Conservation (phyloP, 192 early-diverging fungal species). For the Dissophora globulifera region DNA sequence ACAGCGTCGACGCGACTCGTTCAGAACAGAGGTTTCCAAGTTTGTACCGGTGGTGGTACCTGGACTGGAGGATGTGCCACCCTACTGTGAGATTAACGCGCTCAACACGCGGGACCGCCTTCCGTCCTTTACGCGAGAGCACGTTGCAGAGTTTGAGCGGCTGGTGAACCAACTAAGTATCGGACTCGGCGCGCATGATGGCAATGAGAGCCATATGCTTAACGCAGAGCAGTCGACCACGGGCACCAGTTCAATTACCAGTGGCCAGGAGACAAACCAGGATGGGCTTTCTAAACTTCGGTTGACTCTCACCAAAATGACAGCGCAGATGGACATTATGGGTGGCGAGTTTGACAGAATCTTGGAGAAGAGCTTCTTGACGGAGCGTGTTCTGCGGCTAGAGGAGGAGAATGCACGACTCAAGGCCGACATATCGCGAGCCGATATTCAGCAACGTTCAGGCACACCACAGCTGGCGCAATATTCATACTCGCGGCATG, state of each 20-base stretch:
- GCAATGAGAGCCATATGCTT: conserved; percentile 9
- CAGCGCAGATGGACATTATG: conserved; percentile 57
- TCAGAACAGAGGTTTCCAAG: conserved; percentile 53
- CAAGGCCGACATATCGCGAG: conserved; percentile 36
- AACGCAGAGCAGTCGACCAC: conserved; percentile 16
- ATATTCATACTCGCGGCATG: conserved; percentile 15
- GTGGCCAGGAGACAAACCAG: conserved; percentile 30
- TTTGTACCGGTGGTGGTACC: conserved; percentile 51
- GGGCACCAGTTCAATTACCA: conserved; percentile 21
- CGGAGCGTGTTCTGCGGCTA: conserved; percentile 31
- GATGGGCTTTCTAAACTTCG: conserved; percentile 45
- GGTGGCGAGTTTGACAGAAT: conserved; percentile 54
- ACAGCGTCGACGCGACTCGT: conserved; percentile 52
- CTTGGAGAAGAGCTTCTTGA: conserved; percentile 55
- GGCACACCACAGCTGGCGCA: conserved; percentile 41
- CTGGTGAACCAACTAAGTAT: conserved; percentile 35
- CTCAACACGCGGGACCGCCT: conserved; percentile 40
- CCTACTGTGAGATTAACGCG: conserved; percentile 61
- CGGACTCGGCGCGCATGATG: conserved; percentile 11
- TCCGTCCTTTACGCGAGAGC: conserved; percentile 52
- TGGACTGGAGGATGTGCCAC: conserved; percentile 56
- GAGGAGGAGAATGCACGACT: conserved; percentile 47
- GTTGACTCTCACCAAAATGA: conserved; percentile 45
- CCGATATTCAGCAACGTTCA: conserved; percentile 42
- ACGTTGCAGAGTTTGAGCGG: conserved; percentile 51